phyloP scores from a whole-genome alignment of 495 filamentous ascomycete genomes.

The Aspergillus ellipticus region DNA sequence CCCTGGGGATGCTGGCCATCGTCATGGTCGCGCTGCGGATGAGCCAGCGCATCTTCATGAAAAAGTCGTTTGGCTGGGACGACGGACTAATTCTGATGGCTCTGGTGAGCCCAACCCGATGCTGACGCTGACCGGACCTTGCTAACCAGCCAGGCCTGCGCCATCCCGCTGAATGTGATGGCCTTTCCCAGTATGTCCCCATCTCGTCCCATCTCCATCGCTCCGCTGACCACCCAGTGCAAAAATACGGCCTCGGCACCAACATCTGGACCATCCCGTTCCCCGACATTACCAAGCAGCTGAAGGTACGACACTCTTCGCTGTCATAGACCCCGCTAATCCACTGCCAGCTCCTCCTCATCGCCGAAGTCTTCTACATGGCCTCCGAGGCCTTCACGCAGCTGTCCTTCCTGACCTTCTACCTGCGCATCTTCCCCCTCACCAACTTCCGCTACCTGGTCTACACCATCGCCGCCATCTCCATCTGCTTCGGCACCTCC shows the following conservation, averaged over 20 bases:
- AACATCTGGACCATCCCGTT: slow-evolving; percentile 42
- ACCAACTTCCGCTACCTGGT: slow-evolving; percentile 18
- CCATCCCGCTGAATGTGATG: slow-evolving; percentile 18
- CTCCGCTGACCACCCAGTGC: slow-evolving; percentile 7
- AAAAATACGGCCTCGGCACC: slow-evolving; percentile 17
- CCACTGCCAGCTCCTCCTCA: slow-evolving; percentile 2
- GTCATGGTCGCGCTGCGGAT: slow-evolving; percentile 18
- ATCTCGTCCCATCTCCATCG: background rate
- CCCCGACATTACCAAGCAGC: slow-evolving; percentile 30
- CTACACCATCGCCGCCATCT: slow-evolving; percentile 24
- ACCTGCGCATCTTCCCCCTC: slow-evolving; percentile 31
- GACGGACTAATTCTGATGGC: slow-evolving; percentile 20
- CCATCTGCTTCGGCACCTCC: slow-evolving; percentile 25
- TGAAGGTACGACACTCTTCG: slow-evolving; percentile 21
- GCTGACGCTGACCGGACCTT: too few species aligned
- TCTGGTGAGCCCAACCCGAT: slow-evolving; percentile 1
- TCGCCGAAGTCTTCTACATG: slow-evolving; percentile 30
- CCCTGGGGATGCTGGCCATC: slow-evolving; percentile 20
- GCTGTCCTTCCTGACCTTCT: slow-evolving; percentile 34
- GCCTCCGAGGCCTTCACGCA: slow-evolving; percentile 25
- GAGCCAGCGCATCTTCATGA: slow-evolving; percentile 14
- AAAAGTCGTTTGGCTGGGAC: slow-evolving; percentile 20
- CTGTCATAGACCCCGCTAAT: background rate
- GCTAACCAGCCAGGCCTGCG: too few species aligned
- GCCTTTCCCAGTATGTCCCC: slow-evolving; percentile 20